Percentiles rank a stretch among this genome's conserved stretches.
These are phyloP conservation scores for Lichtheimia ornata DNA, from an alignment of 371 early-diverging fungal genomes.

Conservation along the genomic window DNA sequence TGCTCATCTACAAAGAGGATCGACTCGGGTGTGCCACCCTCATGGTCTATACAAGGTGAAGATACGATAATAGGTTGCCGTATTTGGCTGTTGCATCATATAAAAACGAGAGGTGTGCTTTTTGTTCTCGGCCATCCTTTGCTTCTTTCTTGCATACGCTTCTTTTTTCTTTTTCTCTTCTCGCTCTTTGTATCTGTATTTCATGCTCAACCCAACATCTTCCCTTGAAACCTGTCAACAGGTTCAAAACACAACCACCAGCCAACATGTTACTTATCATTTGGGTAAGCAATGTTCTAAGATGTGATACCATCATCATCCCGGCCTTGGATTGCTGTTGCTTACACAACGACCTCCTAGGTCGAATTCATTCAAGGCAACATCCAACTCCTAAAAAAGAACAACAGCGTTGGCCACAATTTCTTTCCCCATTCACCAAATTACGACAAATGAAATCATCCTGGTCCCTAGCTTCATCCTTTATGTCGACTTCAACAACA, in stretches of 20 bases:
- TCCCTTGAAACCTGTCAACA: slow-evolving; percentile 1
- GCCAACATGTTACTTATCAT: neutral
- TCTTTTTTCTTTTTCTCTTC: slow-evolving; percentile 1
- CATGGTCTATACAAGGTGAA: too few relatives aligned
- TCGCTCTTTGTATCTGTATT: neutral
- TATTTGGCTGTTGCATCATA: slow-evolving; percentile 6
- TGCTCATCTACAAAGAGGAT: too few relatives aligned
- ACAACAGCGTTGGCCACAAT: slow-evolving; percentile 1
- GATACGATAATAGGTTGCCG: neutral
- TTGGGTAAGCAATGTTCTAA: neutral
- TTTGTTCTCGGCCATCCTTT: neutral
- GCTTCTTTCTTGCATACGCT: neutral
- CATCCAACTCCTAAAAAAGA: neutral
- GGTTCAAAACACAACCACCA: neutral
- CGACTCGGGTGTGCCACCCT: too few relatives aligned
- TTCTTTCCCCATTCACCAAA: slow-evolving; percentile 4
- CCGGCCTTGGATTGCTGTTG: neutral
- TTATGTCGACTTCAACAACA: neutral
- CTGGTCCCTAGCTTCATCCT: slow-evolving; percentile 5
- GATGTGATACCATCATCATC: neutral
- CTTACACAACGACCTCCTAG: neutral
- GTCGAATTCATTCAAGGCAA: neutral
- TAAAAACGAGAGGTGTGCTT: neutral
- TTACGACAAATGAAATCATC: slow-evolving; percentile 9
- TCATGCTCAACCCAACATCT: neutral